Evolutionary conservation across 176 grass and related monocot species (phyloP), one percentile per base, ranked within the genome.

Genomic region (Cenchrus fungigraminus): DNA sequence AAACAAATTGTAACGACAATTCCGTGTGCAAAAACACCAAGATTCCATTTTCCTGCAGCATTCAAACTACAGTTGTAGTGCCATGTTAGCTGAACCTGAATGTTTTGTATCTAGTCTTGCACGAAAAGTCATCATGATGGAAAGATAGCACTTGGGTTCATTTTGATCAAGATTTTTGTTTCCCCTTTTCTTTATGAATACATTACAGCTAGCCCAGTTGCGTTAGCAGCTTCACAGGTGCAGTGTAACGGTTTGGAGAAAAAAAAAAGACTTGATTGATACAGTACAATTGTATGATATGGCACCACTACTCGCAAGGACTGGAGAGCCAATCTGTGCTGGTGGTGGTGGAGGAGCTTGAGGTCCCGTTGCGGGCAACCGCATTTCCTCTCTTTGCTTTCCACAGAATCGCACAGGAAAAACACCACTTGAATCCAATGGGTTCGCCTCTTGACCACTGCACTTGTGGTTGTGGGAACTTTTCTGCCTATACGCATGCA

Each of bases 351-450:
- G 64, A 71, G 73, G 72, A 82, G 13, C 69, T 10, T 31, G 45
- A 65, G 31, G 60, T 31, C 53, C 37, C 53, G 28, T 69, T 76
- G 31, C 32, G 63, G n/a, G 17, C 46, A 77, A n/a, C 72, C 3
- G 37, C 37, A 77, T 77, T 71, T 85, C 34, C 60, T 80, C 13
- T 19, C 8, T 28, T 22, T 49, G 47, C 0, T 78, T 78, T 86
- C 37, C 55, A 53, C 68, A 54, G 46, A 56, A 57, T 59, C 78
- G 13, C 59, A 83, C 52, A 68, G 34, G 34, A 34, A 17, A 59
- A 79, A 62, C 65, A 62, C 80, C 74, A 80, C 80, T 71, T 62
- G 61, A 32, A 84, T 55, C 37, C 15, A 70, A 84, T 79, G 61
- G 45, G 70, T 55, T 76, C 49, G 15, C n/a, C 32, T 17, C 68